Evolutionary conservation across 352 stramenopile species (phyloP), one percentile per base, ranked within the genome.

Genomic region (Globisporangium radiosum): DNA sequence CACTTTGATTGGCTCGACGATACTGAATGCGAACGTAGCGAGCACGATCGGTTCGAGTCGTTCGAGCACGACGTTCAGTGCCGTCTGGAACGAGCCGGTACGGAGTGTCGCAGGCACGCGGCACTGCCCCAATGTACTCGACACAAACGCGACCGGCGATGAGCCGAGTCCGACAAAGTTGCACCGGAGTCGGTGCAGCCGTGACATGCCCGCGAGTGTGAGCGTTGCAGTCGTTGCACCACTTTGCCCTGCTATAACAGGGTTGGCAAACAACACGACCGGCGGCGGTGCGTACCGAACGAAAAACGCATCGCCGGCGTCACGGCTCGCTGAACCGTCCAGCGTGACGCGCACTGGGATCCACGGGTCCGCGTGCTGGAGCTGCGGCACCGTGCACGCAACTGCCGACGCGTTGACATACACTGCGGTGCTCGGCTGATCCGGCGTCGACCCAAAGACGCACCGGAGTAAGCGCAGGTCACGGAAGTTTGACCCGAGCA

Each of bases 401-500:
- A 78, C 49, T 47, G 63, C 33, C 44, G 66, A 71, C n/a, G 47
- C 50, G 54, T 62, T 76, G 15, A 76, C 44, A 50, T 69, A 67
- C 10, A 43, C 57, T 40, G 64, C 66, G n/a, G 36, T 19, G 47
- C 52, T 57, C 42, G 47, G 9, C n/a, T 59, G 49, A 19, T 9
- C 14, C 19, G 11, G 44, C 13, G 60, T 72, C 11, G 57, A 59
- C 1, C 54, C 68, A 52, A 80, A 76, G 49, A 69, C 25, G 9
- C 73, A 83, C 10, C 48, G 66, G 2, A 80, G 54, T 8, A 66
- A 63, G 14, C 36, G 70, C 36, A 80, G 11, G 37, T 72, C 68
- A 2, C 57, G 62, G 39, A 65, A 79, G 43, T 70, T 47, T 55
- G 60, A 68, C 4, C 72, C 72, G 52, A 38, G 50, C 25, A 81